phyloP scores from a whole-genome alignment of 108 stramenopile genomes.

The Seminavis robusta region DNA sequence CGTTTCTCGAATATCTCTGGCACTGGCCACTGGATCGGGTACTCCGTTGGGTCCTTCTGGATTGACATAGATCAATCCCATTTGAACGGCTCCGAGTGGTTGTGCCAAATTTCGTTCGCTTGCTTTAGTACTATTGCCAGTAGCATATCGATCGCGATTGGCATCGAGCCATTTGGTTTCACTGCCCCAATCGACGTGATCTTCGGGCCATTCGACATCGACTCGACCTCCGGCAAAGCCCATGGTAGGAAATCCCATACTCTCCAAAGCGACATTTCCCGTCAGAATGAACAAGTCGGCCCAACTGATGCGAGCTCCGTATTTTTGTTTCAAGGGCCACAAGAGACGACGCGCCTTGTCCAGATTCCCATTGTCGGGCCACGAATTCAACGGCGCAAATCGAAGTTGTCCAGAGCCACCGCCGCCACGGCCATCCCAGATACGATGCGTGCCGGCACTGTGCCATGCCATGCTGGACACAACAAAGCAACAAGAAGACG shows the following conservation, averaged over 20 bases:
- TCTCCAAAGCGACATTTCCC: slow-evolving; percentile 76
- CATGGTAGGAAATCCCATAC: slow-evolving; percentile 57
- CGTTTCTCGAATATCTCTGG: slow-evolving; percentile 72
- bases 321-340: slow-evolving; percentile 79
- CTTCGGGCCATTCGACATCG: slow-evolving; percentile 65
- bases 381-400: slow-evolving; percentile 69
- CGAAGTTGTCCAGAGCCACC: slow-evolving; percentile 58
- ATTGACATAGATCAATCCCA: slow-evolving; percentile 85
- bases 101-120: slow-evolving; percentile 39
- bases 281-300: slow-evolving; percentile 83
- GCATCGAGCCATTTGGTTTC: slow-evolving; percentile 64
- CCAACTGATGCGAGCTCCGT: slow-evolving; percentile 54
- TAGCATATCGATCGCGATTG: slow-evolving; percentile 35
- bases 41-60: slow-evolving; percentile 74
- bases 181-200: slow-evolving; percentile 74
- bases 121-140: too few species aligned
- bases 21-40: slow-evolving; percentile 61
- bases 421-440: slow-evolving; percentile 71
- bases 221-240: slow-evolving; percentile 67
- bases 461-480: slow-evolving; percentile 42
- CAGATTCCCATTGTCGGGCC: slow-evolving; percentile 82
- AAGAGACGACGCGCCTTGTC: slow-evolving; percentile 67
- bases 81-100: slow-evolving; percentile 72
- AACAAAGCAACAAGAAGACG: background rate
- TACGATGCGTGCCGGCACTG: slow-evolving; percentile 70